phyloP scores from a whole-genome alignment of 2,329 filamentous ascomycete species.

The Microascus cirrosus region DNA sequence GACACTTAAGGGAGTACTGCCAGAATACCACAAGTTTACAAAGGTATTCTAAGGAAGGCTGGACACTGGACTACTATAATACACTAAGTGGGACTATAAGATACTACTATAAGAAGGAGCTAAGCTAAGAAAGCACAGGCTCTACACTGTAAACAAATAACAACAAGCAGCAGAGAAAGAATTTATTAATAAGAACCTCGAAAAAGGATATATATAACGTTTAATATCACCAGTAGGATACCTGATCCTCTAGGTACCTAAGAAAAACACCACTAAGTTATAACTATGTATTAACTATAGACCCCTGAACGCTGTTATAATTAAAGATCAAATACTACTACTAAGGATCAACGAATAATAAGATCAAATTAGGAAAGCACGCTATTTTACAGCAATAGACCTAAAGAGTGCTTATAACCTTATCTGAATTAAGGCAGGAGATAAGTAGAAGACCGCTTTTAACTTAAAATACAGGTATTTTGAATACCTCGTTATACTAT shows the following conservation, averaged over 20 bases:
- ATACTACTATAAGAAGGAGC: neutral
- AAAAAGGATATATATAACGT: neutral
- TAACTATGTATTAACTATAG: neutral
- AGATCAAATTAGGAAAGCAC: conserved; percentile 7
- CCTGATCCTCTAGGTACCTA: neutral
- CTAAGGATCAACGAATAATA: conserved; percentile 5
- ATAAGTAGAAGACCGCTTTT: conserved; percentile 8
- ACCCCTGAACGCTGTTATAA: conserved; percentile 4
- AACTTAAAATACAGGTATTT: conserved; percentile 8
- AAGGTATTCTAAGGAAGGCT: neutral
- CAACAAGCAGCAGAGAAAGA: neutral
- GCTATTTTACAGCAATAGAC: conserved; percentile 6
- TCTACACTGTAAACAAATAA: neutral
- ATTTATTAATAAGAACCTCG: neutral
- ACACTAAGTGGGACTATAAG: neutral
- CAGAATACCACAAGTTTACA: neutral
- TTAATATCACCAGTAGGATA: neutral
- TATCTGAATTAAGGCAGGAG: conserved; percentile 5
- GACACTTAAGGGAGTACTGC: neutral
- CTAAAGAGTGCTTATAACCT: conserved; percentile 5
- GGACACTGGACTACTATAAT: neutral
- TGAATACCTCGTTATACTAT: conserved; percentile 10
- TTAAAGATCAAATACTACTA: conserved; percentile 6
- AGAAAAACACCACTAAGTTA: neutral
- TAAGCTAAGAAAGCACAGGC: neutral